Conservation (phyloP, 352 stramenopile species). For the Hyaloperonospora arabidopsidis region DNA sequence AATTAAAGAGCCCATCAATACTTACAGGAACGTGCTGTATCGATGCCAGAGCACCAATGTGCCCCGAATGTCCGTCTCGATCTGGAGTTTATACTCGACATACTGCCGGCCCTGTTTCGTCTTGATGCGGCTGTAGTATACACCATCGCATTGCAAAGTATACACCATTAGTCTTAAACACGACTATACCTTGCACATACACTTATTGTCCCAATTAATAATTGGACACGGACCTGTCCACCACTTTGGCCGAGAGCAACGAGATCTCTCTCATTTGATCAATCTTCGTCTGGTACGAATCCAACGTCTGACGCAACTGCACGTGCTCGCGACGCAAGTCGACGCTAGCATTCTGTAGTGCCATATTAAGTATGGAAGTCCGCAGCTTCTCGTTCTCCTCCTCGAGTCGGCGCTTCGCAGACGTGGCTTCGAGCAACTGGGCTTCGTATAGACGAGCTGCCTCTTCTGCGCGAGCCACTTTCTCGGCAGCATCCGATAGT, state of each 20-base stretch:
- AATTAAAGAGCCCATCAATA: not conserved
- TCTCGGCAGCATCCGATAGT: conserved; percentile 61
- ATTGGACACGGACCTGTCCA: conserved; percentile 67
- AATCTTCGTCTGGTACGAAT: conserved; percentile 86
- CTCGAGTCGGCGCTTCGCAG: conserved; percentile 69
- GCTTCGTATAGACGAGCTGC: conserved; percentile 43
- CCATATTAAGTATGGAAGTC: conserved; percentile 65
- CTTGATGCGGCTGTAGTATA: conserved; percentile 60
- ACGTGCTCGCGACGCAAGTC: conserved; percentile 76
- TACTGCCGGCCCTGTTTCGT: conserved; percentile 82
- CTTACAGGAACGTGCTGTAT: conserved; percentile 84
- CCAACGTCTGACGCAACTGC: conserved; percentile 75
- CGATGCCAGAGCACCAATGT: conserved; percentile 83
- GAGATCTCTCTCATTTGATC: conserved; percentile 84
- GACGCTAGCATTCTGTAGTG: conserved; percentile 66
- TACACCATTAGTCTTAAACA: not conserved
- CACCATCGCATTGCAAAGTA: not conserved
- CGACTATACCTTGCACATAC: not conserved
- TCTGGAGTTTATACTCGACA: conserved; percentile 84
- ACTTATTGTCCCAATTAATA: not conserved
- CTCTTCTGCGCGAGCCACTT: conserved; percentile 68
- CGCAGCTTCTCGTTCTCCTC: conserved; percentile 79
- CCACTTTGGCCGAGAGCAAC: conserved; percentile 73
- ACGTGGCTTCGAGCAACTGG: conserved; percentile 41
- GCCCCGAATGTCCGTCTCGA: conserved; percentile 81